Base-by-base conservation (phyloP, 2,329 filamentous ascomycete species). In the Claviceps africana region DNA sequence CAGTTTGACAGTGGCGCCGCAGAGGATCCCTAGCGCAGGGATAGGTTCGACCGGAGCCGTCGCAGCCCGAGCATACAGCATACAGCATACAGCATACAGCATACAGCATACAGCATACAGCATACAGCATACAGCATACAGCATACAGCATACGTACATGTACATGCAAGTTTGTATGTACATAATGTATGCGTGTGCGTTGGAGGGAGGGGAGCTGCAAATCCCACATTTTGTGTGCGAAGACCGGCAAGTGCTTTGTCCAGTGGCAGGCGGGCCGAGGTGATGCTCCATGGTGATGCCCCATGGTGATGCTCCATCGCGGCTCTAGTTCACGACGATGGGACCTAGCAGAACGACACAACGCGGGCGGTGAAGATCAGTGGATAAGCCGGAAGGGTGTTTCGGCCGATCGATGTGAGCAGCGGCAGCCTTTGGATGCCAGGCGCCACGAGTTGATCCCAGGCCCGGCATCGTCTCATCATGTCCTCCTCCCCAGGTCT, bases 401-500 rank as follows among this genome's bases (percentile, higher is more conserved):
- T 47, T 42, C 43, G 50, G 35, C 50, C 43, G 50, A 51, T 35
- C n/a, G n/a, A n/a, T n/a, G 42, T 35, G 19, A 25, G 47, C 31
- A 46, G 21, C 10, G 25, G n/a, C n/a, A 30, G 31, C 22, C n/a
- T n/a, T 47, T 46, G 33, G 35, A 21, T n/a, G n/a, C 30, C 10
- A 31, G 22, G 31, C 37, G 37, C 47, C 47, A 42, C 47, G 19
- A 43, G 25, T 22, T 37, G 47, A 33, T 11, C 31, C n/a, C n/a
- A 37, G 33, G 35, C 28, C 21, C 15, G 47, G 22, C 47, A 49
- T 33, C 37, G 21, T 50, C 17, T 33, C 22, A 17, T 30, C 43
- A 28, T 37, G 33, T 37, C 33, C 33, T 17, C 33, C 3, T 19
- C 13, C 17, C 37, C 21, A 10, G 48, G 17, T 19, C 35, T 43